Percentiles rank a stretch among this genome's conserved stretches.
Conservation (phyloP, 176 grass and related monocot genomes). For the Metroxylon sagu region DNA sequence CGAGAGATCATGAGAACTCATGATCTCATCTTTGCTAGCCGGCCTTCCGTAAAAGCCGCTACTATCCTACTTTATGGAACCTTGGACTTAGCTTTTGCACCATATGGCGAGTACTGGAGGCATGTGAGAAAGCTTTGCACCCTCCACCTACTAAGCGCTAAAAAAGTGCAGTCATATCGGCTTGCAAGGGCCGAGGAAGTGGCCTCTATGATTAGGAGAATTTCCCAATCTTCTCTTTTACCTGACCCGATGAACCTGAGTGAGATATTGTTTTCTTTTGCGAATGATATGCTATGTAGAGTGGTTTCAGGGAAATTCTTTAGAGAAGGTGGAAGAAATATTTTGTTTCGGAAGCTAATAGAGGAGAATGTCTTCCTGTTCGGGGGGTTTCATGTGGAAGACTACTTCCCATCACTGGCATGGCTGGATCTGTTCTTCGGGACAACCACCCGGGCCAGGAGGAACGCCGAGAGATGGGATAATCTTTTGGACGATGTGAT, state of each 20-base stretch:
- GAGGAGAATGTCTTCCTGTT: not conserved
- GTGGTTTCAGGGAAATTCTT: conserved; percentile 17
- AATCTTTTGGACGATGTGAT: conserved; percentile 28
- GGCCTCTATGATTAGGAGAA: not conserved
- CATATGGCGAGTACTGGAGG: too few relatives aligned
- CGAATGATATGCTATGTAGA: conserved; percentile 31
- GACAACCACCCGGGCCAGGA: conserved; percentile 14
- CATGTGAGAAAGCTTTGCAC: too few relatives aligned
- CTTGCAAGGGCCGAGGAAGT: too few relatives aligned
- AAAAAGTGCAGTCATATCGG: too few relatives aligned
- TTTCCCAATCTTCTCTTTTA: not conserved
- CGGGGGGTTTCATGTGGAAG: not conserved
- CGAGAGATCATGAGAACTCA: too few relatives aligned
- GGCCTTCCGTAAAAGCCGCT: too few relatives aligned
- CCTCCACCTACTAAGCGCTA: too few relatives aligned
- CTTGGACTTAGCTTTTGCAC: too few relatives aligned
- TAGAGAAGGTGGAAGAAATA: not conserved
- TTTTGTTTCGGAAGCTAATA: not conserved
- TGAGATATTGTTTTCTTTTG: too few relatives aligned
- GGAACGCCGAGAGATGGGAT: conserved; percentile 30
- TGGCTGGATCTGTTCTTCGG: conserved; percentile 24
- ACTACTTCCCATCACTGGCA: conserved; percentile 31
- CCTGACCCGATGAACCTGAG: not conserved
- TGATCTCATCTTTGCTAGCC: too few relatives aligned
- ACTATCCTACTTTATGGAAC: too few relatives aligned